A percentile compares a stretch with the other conserved stretches of the same genome.
phyloP scores from a whole-genome alignment of 2,329 filamentous ascomycete species.

The Claviceps cyperi region DNA sequence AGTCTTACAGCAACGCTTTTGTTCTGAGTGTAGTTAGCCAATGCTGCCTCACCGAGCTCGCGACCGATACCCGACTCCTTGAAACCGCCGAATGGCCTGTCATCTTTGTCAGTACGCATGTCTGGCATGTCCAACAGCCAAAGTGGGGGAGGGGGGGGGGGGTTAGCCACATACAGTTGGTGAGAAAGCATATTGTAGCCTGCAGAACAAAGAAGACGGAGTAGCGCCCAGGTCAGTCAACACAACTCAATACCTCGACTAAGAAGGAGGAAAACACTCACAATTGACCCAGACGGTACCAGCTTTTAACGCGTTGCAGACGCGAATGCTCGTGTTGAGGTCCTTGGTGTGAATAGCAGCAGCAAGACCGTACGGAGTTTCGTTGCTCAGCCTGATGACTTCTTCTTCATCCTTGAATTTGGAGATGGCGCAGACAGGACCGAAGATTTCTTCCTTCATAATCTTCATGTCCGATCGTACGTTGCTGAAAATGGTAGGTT shows the following conservation, averaged over 20 bases:
- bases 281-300: constrained; percentile 48
- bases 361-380: constrained; percentile 67
- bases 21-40: constrained; percentile 53
- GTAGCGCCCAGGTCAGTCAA: not conserved
- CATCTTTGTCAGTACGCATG: not conserved
- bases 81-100: constrained; percentile 54
- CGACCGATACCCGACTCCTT: constrained; percentile 68
- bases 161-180: constrained; percentile 4
- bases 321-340: constrained; percentile 68
- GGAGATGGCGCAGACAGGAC: constrained; percentile 69
- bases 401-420: constrained; percentile 80
- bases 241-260: not conserved
- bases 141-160: not conserved
- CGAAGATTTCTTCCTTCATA: constrained; percentile 84
- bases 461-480: constrained; percentile 79
- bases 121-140: not conserved
- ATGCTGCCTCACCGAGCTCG: constrained; percentile 55
- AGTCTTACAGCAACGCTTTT: constrained; percentile 46
- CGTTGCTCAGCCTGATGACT: constrained; percentile 60
- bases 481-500: constrained; percentile 81
- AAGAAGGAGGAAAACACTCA: constrained; percentile 4
- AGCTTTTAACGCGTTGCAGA: constrained; percentile 60
- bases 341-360: constrained; percentile 71
- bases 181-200: constrained; percentile 42
- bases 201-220: constrained; percentile 3